Conservation (phyloP, 2,329 filamentous ascomycete genomes). For the Dothideomycetes sp. region DNA sequence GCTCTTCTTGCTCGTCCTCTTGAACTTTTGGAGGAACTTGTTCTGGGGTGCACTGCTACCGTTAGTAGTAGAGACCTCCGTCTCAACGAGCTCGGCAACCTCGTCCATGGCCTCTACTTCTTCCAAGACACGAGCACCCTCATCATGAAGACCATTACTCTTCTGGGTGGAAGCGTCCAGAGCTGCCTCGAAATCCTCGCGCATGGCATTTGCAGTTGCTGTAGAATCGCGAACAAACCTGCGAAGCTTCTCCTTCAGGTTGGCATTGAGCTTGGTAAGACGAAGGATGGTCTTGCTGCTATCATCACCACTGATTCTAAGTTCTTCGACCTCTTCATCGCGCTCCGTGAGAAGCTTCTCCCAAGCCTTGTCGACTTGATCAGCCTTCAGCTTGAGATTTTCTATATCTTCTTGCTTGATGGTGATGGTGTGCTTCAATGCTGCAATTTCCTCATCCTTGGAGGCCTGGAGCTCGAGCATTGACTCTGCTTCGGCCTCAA, state of each 20-base stretch:
- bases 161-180: neutral
- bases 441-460: slow-evolving; percentile 21
- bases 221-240: slow-evolving; percentile 24
- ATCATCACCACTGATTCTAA: slow-evolving; percentile 19
- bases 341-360: slow-evolving; percentile 27
- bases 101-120: slow-evolving; percentile 16
- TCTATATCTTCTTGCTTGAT: slow-evolving; percentile 24
- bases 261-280: slow-evolving; percentile 17
- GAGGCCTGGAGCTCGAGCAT: slow-evolving; percentile 23
- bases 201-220: slow-evolving; percentile 13
- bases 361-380: slow-evolving; percentile 28
- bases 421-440: slow-evolving; percentile 16
- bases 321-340: slow-evolving; percentile 26
- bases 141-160: slow-evolving; percentile 1
- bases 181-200: slow-evolving; percentile 11
- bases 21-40: slow-evolving; percentile 7
- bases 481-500: slow-evolving; percentile 22
- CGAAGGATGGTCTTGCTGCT: slow-evolving; percentile 13
- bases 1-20: slow-evolving; percentile 13
- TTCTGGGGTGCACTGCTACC: slow-evolving; percentile 1
- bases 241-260: slow-evolving; percentile 16
- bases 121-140: slow-evolving; percentile 6
- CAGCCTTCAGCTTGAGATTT: slow-evolving; percentile 19
- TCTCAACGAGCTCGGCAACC: slow-evolving; percentile 7
- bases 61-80: slow-evolving; percentile 1